These are phyloP conservation scores for Rugonectria rugulosa DNA, from an alignment of 2,329 filamentous ascomycete genomes.

Conservation along the genomic window DNA sequence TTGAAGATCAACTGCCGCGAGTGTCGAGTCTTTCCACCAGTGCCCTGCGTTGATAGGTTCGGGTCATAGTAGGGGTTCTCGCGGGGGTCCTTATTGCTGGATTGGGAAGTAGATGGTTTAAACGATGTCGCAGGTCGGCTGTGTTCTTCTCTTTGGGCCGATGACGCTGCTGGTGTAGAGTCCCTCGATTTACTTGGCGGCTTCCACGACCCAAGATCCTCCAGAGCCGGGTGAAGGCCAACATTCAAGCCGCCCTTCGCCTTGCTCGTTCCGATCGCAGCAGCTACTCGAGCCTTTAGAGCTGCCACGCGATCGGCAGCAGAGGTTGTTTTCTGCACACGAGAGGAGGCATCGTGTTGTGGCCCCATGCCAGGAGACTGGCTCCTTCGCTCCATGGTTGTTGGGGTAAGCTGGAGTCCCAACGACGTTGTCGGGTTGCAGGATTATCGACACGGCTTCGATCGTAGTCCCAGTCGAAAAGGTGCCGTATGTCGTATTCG, in stretches of 20 bases:
- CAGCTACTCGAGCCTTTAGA: constrained; percentile 80
- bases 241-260: constrained; percentile 75
- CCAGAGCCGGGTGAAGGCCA: constrained; percentile 79
- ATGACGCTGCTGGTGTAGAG: constrained; percentile 27
- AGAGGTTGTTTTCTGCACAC: constrained; percentile 63
- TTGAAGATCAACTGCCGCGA: constrained; percentile 87
- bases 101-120: constrained; percentile 28
- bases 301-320: constrained; percentile 75
- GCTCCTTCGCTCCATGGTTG: constrained; percentile 60
- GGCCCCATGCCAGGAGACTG: constrained; percentile 62
- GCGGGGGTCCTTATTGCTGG: constrained; percentile 16
- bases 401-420: background rate
- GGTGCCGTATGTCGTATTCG: background rate
- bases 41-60: constrained; percentile 67
- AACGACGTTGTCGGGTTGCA: background rate
- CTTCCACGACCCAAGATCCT: constrained; percentile 60
- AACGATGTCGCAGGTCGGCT: constrained; percentile 24
- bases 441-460: background rate
- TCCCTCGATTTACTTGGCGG: constrained; percentile 50
- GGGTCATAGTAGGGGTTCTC: constrained; percentile 85
- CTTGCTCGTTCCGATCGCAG: constrained; percentile 70
- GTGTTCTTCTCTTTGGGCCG: constrained; percentile 25
- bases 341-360: constrained; percentile 61
- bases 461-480: background rate
- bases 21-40: constrained; percentile 66